Base-by-base conservation (phyloP, 2,329 filamentous ascomycete species). In the Acrocalymma vagum region DNA sequence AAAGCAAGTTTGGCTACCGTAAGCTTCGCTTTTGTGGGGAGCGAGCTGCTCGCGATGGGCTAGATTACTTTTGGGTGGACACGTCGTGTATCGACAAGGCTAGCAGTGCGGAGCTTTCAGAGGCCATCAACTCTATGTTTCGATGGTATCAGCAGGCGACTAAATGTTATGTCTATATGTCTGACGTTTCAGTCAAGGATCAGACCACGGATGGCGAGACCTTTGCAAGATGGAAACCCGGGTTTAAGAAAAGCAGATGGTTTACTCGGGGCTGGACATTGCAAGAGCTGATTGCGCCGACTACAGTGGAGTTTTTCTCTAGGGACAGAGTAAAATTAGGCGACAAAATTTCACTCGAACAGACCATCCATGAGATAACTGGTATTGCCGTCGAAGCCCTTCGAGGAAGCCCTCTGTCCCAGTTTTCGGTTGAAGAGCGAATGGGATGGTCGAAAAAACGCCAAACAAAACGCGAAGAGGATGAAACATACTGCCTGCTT, bases 401-500 rank as follows among this genome's bases (percentile, higher is more conserved):
- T 20, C 41, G 26, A 6, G 50, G 48, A 10, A 31, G 30, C 34
- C 29, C 47, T n/a, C 29, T 62, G 15, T 36, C 50, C 16, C 13
- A 46, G n/a, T 61, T 62, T 29, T 55, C 16, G n/a, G 48, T 16
- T 38, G 20, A 38, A 53, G 31, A 59, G 37, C 42, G 55, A 39
- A 48, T 21, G 24, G 8, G 22, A 14, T 66, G 55, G 58, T 53
- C 38, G 5, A 25, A 45, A 27, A 36, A 32, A n/a, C 54, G 62
- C 40, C 25, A 24, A 38, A 64, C 58, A 9, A 59, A 39, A 4
- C 38, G 51, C 29, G 46, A 49, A 34, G 58, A 63, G 53, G 58
- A 64, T 24, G 49, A 17, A n/a, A 47, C 51, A 24, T 62, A 60
- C 44, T 60, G 40, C 33, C 39, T 62, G 14, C 51, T 60, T 29